Evolutionary conservation across 75 land plant genomes (phyloP), one percentile per base, ranked within the genome.

Genomic region (Cunninghamia lanceolata): DNA sequence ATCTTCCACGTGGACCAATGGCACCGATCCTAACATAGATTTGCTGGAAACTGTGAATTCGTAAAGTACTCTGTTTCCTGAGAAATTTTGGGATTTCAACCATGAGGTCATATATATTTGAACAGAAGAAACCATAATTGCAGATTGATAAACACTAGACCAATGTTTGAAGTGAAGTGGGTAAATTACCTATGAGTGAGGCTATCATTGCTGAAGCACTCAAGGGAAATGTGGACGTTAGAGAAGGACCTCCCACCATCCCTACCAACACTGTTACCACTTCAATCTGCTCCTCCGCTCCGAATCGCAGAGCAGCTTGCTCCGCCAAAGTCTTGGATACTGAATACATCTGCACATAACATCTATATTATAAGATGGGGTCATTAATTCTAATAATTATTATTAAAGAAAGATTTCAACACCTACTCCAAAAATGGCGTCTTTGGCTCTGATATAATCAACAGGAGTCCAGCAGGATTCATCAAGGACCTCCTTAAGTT

Each of bases 1-100:
- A 82, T 90, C 91, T 7, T 90, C 86, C 35, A 90, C 77, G 34
- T 90, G 89, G 19, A 88, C 36, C 6, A 90, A 16, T 19, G 88
- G 85, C 38, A 88, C 56, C 15, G 66, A 47, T 36, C 89, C 89
- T 8, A 84, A 21, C 53, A 88, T 10, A 21, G 38, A 85, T 36
- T 90, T 76, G 1, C 77, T n/a, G n/a, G 73, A 70, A 75, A 39
- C 83, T 13, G 88, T 32, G 47, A 8, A 2, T 1, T 78, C 79
- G 3, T 36, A 36, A 38, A 3, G 39, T 39, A 15, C 21, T 76
- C 40, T 6, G 40, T 36, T 5, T 2, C 42, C 40, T 76, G 42
- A 3, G 40, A 16, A 39, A 14, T 39, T 38, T 76, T 0, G 0
- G 0, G 21, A 19, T 66, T 25, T 9, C 70, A 21, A 66, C 28